These are phyloP conservation scores for Nephelium lappaceum DNA, from an alignment of 345 rosid genomes.

Conservation along the genomic window DNA sequence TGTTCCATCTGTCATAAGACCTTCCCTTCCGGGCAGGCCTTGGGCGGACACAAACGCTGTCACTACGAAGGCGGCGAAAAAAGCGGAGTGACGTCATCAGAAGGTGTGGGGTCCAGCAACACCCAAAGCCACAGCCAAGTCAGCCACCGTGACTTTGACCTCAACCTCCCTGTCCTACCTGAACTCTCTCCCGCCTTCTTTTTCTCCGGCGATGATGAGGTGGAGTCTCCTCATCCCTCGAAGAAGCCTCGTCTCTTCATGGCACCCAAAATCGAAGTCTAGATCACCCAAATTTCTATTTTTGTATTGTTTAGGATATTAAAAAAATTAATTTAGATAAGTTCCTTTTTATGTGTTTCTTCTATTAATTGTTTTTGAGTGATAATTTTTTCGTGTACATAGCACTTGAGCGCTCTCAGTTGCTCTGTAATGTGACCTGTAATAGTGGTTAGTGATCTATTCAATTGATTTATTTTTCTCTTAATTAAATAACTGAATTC, in stretches of 20 bases:
- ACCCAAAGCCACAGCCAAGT: conserved; percentile 39
- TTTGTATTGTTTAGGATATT: background rate
- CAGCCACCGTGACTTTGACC: conserved; percentile 57
- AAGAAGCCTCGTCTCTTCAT: conserved; percentile 46
- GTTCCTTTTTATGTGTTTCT: background rate
- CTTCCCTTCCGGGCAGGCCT: conserved; percentile 72
- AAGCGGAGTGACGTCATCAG: conserved; percentile 47
- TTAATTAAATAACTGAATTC: background rate
- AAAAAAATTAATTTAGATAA: background rate
- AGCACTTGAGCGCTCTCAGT: conserved; percentile 16
- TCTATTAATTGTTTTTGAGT: background rate
- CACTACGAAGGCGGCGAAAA: conserved; percentile 63
- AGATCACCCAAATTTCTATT: background rate
- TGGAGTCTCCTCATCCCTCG: conserved; percentile 43
- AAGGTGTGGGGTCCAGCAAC: conserved; percentile 57
- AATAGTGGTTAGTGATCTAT: background rate
- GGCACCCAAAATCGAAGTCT: conserved; percentile 24
- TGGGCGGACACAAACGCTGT: conserved; percentile 79
- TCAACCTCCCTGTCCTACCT: conserved; percentile 50
- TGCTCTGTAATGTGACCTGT: background rate
- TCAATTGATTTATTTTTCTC: conserved; percentile 22
- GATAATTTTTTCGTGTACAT: conserved; percentile 17
- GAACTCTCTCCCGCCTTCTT: conserved; percentile 40
- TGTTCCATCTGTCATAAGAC: conserved; percentile 71
- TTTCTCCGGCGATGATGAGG: conserved; percentile 40